Base-by-base conservation (phyloP, 176 grass and related monocot species). In the Hordeum marinum region DNA sequence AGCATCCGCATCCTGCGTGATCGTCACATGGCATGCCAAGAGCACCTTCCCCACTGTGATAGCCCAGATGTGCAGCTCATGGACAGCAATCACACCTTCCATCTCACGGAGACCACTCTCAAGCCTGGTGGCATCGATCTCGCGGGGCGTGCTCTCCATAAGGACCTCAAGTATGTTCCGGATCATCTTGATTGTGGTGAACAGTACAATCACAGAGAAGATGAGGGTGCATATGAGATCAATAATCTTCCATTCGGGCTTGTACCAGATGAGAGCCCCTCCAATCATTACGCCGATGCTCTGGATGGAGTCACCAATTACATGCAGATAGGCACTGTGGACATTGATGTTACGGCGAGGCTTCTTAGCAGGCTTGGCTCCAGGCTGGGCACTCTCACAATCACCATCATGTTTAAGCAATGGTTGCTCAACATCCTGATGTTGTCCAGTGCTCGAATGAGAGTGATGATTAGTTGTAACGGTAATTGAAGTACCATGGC, bases 231-330 rank as follows among this genome's bases (percentile, higher is more conserved):
- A 96, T 64, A 99, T 94, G 45, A 99, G 90, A 92, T 99, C 97
- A 36, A 99, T 92, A 57, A 99, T 99, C 88, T 99, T 99, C 94
- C 92, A 96, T 46, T 99, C 94, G 0, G 97, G 97, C 76, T 99
- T 99, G 86, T 99, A 99, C 97, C 97, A 99, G 80, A 99, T 99
- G 73, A 96, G 57, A 79, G 84, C 97, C n/a, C 97, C 97, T 76
- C 97, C 94, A 21, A 96, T 86, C 97, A 99, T 99, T 7, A 99
- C 97, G 4, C 97, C 97, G 0, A 98, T 60, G 72, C 96, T 98
- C 68, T 98, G 96, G 80, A 98, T 86, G 7, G 96, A 98, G 71
- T 98, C 96, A 13, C 96, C 96, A 20, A 98, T 79, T 2, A 96
- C 91, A 12, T 98, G 96, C 48, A 99, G 81, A 82, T 96, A 99